Evolutionary conservation across 352 stramenopile genomes (phyloP).

Genomic region (Pythium scleroteichum): DNA sequence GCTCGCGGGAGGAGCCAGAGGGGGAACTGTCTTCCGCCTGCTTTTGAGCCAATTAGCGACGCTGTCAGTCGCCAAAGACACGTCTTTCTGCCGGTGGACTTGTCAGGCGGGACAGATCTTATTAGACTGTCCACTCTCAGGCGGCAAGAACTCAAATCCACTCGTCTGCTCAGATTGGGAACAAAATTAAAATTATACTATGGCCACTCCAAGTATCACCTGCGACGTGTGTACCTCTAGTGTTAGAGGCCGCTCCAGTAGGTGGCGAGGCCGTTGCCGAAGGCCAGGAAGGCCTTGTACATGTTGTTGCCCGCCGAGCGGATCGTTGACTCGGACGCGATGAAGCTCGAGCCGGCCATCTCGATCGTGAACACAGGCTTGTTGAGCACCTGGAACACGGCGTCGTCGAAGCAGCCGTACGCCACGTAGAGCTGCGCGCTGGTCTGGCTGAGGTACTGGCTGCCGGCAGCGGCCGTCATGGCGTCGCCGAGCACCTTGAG

Average conservation of each 20-base stretch:
- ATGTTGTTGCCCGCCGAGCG: slow-evolving; percentile 17
- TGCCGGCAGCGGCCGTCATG: slow-evolving; percentile 9
- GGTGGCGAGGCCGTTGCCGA: slow-evolving; percentile 10
- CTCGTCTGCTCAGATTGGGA: too few species aligned
- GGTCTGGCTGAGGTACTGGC: slow-evolving; percentile 3
- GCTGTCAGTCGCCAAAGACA: too few species aligned
- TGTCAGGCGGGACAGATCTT: too few species aligned
- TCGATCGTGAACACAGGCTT: slow-evolving; percentile 2
- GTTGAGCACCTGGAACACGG: slow-evolving; percentile 1
- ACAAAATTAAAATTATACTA: too few species aligned
- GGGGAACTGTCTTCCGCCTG: too few species aligned
- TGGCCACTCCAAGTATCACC: too few species aligned
- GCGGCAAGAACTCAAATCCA: too few species aligned
- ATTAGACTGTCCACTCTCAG: too few species aligned
- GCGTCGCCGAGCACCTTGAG: slow-evolving; percentile 19
- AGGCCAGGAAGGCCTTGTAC: slow-evolving; percentile 18
- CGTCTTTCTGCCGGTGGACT: too few species aligned
- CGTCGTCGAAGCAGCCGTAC: slow-evolving; percentile 26
- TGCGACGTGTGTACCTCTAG: too few species aligned
- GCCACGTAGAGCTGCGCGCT: slow-evolving; percentile 21
- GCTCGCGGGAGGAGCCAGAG: too few species aligned
- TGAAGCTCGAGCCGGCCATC: not conserved
- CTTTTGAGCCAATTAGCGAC: too few species aligned
- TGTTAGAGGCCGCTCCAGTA: slow-evolving; percentile 16
- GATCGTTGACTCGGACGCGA: slow-evolving; percentile 1